Percentiles rank a stretch among this genome's conserved stretches.
These are phyloP conservation scores for Geoglossum cookeanum DNA, from an alignment of 2,329 filamentous ascomycete genomes.

Conservation along the genomic window DNA sequence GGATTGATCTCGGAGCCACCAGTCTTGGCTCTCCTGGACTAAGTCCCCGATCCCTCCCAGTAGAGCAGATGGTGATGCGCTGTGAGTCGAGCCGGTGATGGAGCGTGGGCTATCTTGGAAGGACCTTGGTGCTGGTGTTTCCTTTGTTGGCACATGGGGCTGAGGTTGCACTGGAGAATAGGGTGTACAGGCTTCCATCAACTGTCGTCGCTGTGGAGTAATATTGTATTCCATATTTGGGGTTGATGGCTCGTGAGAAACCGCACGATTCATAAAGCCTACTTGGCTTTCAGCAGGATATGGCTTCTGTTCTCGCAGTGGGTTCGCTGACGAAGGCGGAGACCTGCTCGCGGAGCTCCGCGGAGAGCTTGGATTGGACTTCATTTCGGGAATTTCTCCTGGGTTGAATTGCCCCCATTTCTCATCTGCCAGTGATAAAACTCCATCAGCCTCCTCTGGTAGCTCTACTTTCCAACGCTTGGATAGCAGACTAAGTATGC, in stretches of 20 bases:
- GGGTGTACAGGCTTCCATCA: background rate
- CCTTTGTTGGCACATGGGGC: background rate
- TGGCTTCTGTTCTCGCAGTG: background rate
- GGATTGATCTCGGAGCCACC: slow-evolving; percentile 44
- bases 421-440: slow-evolving; percentile 59
- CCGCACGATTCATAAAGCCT: background rate
- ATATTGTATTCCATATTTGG: background rate
- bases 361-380: background rate
- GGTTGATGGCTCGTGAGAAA: background rate
- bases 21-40: slow-evolving; percentile 43
- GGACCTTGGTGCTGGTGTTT: background rate
- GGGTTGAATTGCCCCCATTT: slow-evolving; percentile 42
- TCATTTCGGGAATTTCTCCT: background rate
- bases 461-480: slow-evolving; percentile 33
- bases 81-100: background rate
- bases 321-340: background rate
- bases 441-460: slow-evolving; percentile 22
- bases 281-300: background rate
- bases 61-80: background rate
- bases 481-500: slow-evolving; percentile 66
- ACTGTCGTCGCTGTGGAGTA: background rate
- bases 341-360: background rate
- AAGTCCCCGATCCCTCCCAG: slow-evolving; percentile 24
- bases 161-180: background rate
- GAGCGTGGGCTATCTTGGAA: background rate